Evolutionary conservation across 495 filamentous ascomycete genomes (phyloP), one percentile per base, ranked within the genome.

Genomic region (Penicillium subrubescens): DNA sequence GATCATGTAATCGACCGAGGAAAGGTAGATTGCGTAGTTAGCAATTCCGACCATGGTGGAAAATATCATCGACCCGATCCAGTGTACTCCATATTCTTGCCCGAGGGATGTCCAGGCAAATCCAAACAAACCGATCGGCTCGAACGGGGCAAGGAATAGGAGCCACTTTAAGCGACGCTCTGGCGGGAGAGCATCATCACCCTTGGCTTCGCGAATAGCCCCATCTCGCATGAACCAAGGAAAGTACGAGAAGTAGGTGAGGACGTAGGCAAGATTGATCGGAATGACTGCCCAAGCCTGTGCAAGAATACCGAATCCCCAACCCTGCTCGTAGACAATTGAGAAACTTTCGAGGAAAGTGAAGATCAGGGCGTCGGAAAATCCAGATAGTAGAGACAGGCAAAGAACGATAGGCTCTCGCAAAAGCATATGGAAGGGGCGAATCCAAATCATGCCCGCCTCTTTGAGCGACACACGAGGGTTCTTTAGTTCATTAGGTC

Each of bases 1-100:
- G 58, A 92, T 85, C 89, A 92, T 92, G 74, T 93, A 93, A 61
- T 93, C 90, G 61, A 92, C 89, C 0, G 90, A 89, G 11, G 88
- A 89, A 79, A 92, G 87, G 73, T 90, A 90, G 63, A 90, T 89
- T 58, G 82, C 79, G 65, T 87, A 90, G 67, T 89, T 88, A 43
- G 87, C 87, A 53, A 89, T 87, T 25, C 85, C 87, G 57, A 90
- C 84, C 55, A 87, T 76, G 10, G 74, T 73, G 0, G 81, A 83
- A 55, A 86, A 87, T 17, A 89, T 73, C 85, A 88, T 86, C 5
- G 85, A 82, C 19, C 77, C 84, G 31, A 86, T 86, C 88, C 88
- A 90, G 50, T 82, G 88, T 1, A 86, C 71, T 5, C 67, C 65
- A 34, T 66, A 57, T 23, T 76, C 78, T 8, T 86, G 80, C 0